Conservation (phyloP, 768 basidiomycete species). For the Tulasnella sp. region DNA sequence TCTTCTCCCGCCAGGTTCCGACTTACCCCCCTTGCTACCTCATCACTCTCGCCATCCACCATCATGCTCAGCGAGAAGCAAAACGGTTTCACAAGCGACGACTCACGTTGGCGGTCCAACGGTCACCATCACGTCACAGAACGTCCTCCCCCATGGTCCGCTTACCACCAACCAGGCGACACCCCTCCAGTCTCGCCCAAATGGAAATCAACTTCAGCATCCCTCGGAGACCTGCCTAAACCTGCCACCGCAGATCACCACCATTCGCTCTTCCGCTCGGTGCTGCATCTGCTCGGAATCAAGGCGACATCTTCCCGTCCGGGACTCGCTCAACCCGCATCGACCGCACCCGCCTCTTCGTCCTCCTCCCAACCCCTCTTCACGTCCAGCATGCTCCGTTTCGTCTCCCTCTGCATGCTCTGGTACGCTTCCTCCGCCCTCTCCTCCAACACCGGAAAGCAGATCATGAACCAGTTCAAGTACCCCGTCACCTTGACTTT, state of each 20-base stretch:
- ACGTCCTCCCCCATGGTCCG: neutral
- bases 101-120: neutral
- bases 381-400: constrained; percentile 28
- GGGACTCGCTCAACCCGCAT: neutral
- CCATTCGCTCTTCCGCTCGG: neutral
- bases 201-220: neutral
- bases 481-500: constrained; percentile 97
- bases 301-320: neutral
- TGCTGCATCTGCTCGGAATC: neutral
- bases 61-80: neutral
- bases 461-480: constrained; percentile 82
- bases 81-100: neutral
- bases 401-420: constrained; percentile 70
- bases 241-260: neutral
- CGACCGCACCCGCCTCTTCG: neutral
- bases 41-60: neutral
- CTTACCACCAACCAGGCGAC: neutral
- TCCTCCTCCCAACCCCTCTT: neutral
- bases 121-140: neutral
- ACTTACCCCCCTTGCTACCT: neutral
- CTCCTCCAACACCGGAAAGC: constrained; percentile 93
- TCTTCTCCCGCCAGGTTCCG: neutral
- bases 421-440: constrained; percentile 94
- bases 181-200: neutral
- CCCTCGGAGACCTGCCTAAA: neutral